Percentiles rank a stretch among this genome's conserved stretches.
These are phyloP conservation scores for Puccinia hordei DNA, from an alignment of 1,284 basidiomycete genomes.

Conservation along the genomic window DNA sequence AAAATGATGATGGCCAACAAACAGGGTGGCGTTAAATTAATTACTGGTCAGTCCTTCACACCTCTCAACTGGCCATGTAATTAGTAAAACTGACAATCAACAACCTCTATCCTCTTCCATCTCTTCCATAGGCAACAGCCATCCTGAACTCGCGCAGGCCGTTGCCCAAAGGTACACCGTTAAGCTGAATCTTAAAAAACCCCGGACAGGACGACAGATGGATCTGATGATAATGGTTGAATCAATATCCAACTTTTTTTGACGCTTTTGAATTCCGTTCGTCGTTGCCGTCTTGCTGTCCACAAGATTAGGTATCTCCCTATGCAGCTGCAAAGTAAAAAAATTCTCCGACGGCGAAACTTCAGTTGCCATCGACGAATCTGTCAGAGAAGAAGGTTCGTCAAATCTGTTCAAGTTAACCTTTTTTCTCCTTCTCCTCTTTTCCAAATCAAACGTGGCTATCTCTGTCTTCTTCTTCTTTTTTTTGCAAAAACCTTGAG, in stretches of 20 bases:
- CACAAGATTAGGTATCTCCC: slow-evolving; percentile 79
- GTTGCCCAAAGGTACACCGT: slow-evolving; percentile 83
- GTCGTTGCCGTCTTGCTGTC: neutral
- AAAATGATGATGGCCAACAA: slow-evolving; percentile 36
- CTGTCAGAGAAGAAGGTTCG: slow-evolving; percentile 80
- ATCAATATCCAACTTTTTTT: slow-evolving; percentile 54
- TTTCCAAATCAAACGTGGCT: too few relatives aligned
- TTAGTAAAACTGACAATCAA: neutral
- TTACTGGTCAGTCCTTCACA: slow-evolving; percentile 16
- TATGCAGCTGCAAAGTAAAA: slow-evolving; percentile 86
- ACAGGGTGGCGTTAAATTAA: slow-evolving; percentile 44
- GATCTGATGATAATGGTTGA: neutral
- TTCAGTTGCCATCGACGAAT: slow-evolving; percentile 67
- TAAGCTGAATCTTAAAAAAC: slow-evolving; percentile 57
- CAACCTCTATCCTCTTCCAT: neutral
- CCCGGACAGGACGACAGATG: neutral
- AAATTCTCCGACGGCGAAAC: slow-evolving; percentile 93
- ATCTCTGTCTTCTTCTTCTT: slow-evolving; percentile 45
- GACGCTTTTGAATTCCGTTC: neutral
- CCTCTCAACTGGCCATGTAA: neutral
- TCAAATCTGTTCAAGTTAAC: neutral
- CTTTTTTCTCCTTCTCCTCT: neutral
- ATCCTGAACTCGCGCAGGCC: slow-evolving; percentile 90
- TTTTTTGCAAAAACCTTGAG: neutral
- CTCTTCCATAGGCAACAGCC: slow-evolving; percentile 80